These are phyloP conservation scores for Balakata baccata DNA, from an alignment of 345 rosid species.

Conservation along the genomic window DNA sequence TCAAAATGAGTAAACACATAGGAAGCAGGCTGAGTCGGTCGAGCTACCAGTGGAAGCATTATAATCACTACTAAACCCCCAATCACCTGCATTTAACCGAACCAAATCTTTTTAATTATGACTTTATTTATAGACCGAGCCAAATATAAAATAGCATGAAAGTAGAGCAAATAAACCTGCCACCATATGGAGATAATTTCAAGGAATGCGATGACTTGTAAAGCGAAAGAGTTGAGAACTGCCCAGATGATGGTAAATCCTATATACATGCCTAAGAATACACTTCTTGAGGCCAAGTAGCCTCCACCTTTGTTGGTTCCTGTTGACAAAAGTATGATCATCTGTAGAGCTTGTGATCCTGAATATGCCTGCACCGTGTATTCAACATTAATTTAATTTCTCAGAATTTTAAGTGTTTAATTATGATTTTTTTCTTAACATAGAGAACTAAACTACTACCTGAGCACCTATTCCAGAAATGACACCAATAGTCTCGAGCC, in stretches of 20 bases:
- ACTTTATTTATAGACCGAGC: background rate
- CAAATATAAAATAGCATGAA: background rate
- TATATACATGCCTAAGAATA: slow-evolving; percentile 56
- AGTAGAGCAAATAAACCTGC: slow-evolving; percentile 43
- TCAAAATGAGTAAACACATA: slow-evolving; percentile 53
- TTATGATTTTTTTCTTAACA: background rate
- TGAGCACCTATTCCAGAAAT: slow-evolving; percentile 61
- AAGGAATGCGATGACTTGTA: slow-evolving; percentile 56
- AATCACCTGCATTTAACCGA: slow-evolving; percentile 33
- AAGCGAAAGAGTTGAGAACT: slow-evolving; percentile 53
- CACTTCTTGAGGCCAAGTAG: slow-evolving; percentile 52
- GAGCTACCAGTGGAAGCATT: slow-evolving; percentile 57
- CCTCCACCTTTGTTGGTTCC: slow-evolving; percentile 64
- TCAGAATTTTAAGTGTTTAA: background rate
- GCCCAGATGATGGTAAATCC: slow-evolving; percentile 59
- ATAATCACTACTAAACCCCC: slow-evolving; percentile 53
- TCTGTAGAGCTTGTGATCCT: slow-evolving; percentile 61
- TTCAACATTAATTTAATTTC: too few species aligned
- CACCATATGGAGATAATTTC: slow-evolving; percentile 66
- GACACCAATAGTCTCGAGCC: slow-evolving; percentile 64
- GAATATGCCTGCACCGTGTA: slow-evolving; percentile 47
- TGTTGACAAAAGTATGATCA: slow-evolving; percentile 49
- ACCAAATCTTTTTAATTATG: background rate
- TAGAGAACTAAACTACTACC: slow-evolving; percentile 28
- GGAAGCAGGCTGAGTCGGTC: slow-evolving; percentile 47